Conservation (phyloP, 352 stramenopile species). For the Pythium volutum region DNA sequence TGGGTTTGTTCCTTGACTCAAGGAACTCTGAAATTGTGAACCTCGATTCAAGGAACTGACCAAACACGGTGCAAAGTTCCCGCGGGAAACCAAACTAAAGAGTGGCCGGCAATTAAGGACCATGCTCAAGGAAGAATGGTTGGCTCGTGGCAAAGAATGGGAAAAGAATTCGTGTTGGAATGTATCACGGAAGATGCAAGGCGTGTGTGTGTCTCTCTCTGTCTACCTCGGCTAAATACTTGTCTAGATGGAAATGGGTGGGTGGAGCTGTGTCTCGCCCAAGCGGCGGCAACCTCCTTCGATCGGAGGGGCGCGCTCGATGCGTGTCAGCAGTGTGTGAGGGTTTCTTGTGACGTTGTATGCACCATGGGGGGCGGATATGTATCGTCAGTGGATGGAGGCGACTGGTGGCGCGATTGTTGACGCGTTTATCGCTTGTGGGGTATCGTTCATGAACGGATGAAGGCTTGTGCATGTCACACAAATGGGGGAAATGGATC, state of each 20-base stretch:
- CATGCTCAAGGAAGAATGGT: background rate
- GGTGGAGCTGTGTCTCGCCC: background rate
- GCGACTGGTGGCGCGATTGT: background rate
- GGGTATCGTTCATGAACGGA: background rate
- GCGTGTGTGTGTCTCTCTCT: constrained; percentile 3
- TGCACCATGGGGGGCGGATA: background rate
- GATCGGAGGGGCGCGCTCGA: constrained; percentile 4
- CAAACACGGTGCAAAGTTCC: too few relatives aligned
- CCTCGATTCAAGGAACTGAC: too few relatives aligned
- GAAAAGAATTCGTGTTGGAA: background rate
- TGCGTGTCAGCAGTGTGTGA: background rate
- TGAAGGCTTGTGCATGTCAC: constrained; percentile 20
- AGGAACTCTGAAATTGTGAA: too few relatives aligned
- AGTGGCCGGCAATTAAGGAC: background rate
- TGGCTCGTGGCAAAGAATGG: background rate
- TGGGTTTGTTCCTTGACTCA: too few relatives aligned
- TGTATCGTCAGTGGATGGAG: background rate
- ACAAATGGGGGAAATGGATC: constrained; percentile 24
- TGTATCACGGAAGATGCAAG: constrained; percentile 19
- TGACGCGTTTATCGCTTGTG: background rate
- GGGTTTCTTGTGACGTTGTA: background rate
- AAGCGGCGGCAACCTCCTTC: constrained; percentile 8
- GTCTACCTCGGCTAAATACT: constrained; percentile 18
- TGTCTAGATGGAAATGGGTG: background rate
- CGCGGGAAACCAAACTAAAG: too few relatives aligned